A percentile compares a stretch with the other conserved stretches of the same genome.
Evolutionary conservation across 805 yeast species (phyloP).

Genomic region (Geotrichum ghanense): DNA sequence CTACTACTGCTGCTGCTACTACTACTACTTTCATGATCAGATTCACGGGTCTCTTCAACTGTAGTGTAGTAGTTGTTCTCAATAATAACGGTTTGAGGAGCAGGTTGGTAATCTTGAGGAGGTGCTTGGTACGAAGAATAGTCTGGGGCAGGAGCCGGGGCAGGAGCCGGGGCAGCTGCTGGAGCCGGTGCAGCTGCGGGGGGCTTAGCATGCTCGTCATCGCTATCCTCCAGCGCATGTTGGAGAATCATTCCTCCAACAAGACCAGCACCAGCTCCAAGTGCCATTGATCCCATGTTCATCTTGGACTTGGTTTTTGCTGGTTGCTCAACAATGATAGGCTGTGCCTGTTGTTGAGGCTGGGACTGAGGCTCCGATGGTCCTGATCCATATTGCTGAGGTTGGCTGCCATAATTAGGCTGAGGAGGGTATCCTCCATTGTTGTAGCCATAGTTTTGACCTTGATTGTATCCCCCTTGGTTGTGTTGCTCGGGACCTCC

Average conservation of each 20-base stretch:
- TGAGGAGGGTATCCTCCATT: conserved; percentile 6
- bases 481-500: too few species aligned
- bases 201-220: too few species aligned
- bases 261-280: conserved; percentile 48
- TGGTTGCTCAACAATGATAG: not conserved
- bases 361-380: not conserved
- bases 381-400: not conserved
- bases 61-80: not conserved
- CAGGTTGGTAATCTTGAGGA: too few species aligned
- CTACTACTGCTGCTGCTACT: too few species aligned
- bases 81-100: not conserved
- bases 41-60: too few species aligned
- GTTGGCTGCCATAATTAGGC: not conserved
- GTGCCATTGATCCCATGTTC: conserved; percentile 33
- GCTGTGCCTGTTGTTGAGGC: not conserved
- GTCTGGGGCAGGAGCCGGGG: too few species aligned
- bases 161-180: too few species aligned
- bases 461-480: conserved; percentile 6
- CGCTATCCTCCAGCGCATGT: conserved; percentile 27
- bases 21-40: too few species aligned
- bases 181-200: too few species aligned
- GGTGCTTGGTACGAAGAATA: too few species aligned
- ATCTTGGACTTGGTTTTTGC: not conserved
- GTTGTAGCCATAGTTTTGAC: conserved; percentile 4
- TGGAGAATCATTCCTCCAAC: conserved; percentile 49